Evolutionary conservation across 768 basidiomycete genomes (phyloP), one percentile per base, ranked within the genome.

Genomic region (Asterophora parasitica): DNA sequence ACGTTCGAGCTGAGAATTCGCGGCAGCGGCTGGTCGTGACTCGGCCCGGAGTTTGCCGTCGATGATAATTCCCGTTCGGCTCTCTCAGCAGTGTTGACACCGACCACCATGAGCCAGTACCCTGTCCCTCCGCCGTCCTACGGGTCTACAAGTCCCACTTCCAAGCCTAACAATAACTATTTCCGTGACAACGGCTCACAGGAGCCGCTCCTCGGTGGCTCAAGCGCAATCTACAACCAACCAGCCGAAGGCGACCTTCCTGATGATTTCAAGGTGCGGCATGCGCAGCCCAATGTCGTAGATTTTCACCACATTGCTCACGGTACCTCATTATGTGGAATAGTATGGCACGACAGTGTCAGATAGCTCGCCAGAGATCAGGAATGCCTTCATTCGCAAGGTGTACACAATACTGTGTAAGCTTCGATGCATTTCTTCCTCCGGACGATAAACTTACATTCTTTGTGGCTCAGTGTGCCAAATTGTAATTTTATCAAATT

Each of bases 241-340:
- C 83, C 90, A 4, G 73, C 68, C 20, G 70, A 69, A 28, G 88
- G 78, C 39, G 91, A 92, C 54, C 59, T 92, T 39, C 91, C 90
- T 0, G 93, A 95, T 59, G 94, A 96, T 65, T 96, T 96, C 80
- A 92, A 94, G 79, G 89, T 89, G 50, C n/a, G n/a, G n/a, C n/a
- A n/a, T n/a, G n/a, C 17, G 69, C 59, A 2, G n/a, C 2, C 7
- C 19, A n/a, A 12, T 10, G 17, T 33, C 19, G 8, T 7, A 39
- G n/a, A 28, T 26, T 11, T 13, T 26, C 11, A 16, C 6, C 20
- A 23, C 31, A 11, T 31, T 15, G 23, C 34, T n/a, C 36, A 5
- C 11, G 19, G n/a, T 51, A 48, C 42, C 43, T 42, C 51, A n/a
- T 47, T 45, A 15, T 15, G 17, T 35, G 34, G 34, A 7, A 49